Percentiles rank a stretch among this genome's conserved stretches.
Conservation (phyloP, 2,329 filamentous ascomycete genomes). For the Metarhizium sp. region DNA sequence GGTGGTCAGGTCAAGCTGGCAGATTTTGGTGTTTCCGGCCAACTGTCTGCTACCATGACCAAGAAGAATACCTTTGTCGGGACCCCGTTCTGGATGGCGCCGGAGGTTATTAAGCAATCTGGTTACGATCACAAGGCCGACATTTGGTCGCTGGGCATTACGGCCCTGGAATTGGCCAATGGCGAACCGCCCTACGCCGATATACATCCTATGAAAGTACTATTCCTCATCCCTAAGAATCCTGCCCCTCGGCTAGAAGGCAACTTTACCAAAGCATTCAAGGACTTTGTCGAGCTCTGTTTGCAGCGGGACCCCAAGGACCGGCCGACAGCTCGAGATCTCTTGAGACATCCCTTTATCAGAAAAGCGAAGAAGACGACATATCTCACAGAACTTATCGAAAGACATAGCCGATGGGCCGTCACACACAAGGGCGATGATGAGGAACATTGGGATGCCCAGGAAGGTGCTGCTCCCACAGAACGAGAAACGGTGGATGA, state of each 20-base stretch:
- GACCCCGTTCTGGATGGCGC: conserved; percentile 99
- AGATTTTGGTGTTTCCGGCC: conserved; percentile 94
- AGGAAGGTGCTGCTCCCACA: conserved; percentile 40
- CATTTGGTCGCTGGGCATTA: conserved; percentile 95
- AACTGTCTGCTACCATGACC: conserved; percentile 95
- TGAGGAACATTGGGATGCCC: conserved; percentile 50
- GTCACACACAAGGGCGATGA: conserved; percentile 66
- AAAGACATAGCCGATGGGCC: conserved; percentile 80
- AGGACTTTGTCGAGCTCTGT: conserved; percentile 77
- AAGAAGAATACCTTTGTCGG: conserved; percentile 99
- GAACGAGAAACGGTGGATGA: conserved; percentile 56
- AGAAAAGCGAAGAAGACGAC: conserved; percentile 87
- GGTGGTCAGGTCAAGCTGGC: conserved; percentile 95
- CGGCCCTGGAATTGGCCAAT: conserved; percentile 81
- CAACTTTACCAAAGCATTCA: conserved; percentile 73
- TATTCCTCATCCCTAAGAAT: conserved; percentile 95
- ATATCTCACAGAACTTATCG: conserved; percentile 94
- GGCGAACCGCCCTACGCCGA: conserved; percentile 93
- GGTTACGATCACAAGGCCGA: conserved; percentile 97
- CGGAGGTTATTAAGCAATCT: conserved; percentile 96
- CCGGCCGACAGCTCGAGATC: conserved; percentile 74
- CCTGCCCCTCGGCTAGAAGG: conserved; percentile 73
- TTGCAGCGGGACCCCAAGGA: conserved; percentile 84
- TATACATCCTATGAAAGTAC: conserved; percentile 96
- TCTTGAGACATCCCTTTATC: conserved; percentile 85